Base-by-base conservation (phyloP, 2,329 filamentous ascomycete genomes). In the Chalara sp. region DNA sequence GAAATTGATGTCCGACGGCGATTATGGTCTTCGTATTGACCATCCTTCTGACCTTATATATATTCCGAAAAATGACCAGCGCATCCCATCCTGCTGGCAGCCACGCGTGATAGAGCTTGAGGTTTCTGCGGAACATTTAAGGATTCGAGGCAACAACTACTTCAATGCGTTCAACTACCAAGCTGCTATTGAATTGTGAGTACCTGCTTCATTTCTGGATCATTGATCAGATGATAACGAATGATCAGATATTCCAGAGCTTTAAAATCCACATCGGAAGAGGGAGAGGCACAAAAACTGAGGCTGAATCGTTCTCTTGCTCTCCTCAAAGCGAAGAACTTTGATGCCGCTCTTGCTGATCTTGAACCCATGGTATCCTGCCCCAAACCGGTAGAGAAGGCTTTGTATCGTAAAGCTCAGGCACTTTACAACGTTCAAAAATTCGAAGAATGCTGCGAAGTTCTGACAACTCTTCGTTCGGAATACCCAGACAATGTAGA, bases 1-100 rank as follows among this genome's bases (percentile, higher is more conserved):
- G 56, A 76, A 73, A 54, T 32, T 59, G 0, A 65, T 66, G 29
- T 61, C 58, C 0, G 61, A 71, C 31, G 70, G 70, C 2, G 45
- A 62, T 0, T 76, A 74, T 58, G 67, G 63, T 0, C 33, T 81
- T 29, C 68, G 76, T 5, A 72, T 79, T 6, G 78, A 81, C 51
- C 78, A 81, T 58, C 57, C 74, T 12, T 72, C 70, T 12, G 77
- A 81, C 50, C 55, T 80, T 13, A 53, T 71, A 3, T 67, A 65
- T 52, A 51, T 78, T 2, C 48, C 63, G 1, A 47, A 55, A 0
- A 44, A 56, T 13, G 69, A 78, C 40, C 47, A 62, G n/a, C 66
- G 61, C 5, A 59, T 77, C 10, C 75, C 75, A 13, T 39, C 7
- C 32, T 28, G 32, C 6, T 41, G 41, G 51, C 42, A 44, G 29